Evolutionary conservation across 805 yeast species (phyloP).

Genomic region (Candida palmyrensis): DNA sequence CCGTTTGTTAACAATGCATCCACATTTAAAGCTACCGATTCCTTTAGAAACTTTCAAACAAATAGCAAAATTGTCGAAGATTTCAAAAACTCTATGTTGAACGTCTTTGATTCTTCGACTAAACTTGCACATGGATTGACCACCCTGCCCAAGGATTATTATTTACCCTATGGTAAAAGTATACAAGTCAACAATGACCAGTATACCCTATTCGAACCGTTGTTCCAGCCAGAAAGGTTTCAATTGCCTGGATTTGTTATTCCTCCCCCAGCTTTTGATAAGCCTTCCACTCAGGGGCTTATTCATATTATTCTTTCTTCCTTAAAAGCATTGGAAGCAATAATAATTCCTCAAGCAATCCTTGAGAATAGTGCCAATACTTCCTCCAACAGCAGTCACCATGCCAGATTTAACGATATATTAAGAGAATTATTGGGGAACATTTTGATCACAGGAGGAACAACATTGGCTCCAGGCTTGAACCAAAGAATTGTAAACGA

Average conservation of each 20-base stretch:
- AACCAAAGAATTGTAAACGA: slow-evolving; percentile 53
- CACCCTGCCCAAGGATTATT: slow-evolving; percentile 12
- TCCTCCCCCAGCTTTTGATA: slow-evolving; percentile 34
- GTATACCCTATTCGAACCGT: slow-evolving; percentile 54
- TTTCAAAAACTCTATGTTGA: slow-evolving; percentile 29
- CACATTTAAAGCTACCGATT: slow-evolving; percentile 11
- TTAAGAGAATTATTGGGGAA: slow-evolving; percentile 32
- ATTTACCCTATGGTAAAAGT: slow-evolving; percentile 17
- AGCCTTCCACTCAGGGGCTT: slow-evolving; percentile 46
- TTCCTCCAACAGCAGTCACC: slow-evolving; percentile 11
- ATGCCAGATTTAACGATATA: slow-evolving; percentile 31
- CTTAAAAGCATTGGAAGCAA: slow-evolving; percentile 31
- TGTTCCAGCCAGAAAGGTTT: slow-evolving; percentile 60
- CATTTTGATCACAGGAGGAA: slow-evolving; percentile 59
- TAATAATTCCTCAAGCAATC: slow-evolving; percentile 19
- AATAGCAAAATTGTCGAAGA: slow-evolving; percentile 30
- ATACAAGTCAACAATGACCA: slow-evolving; percentile 36
- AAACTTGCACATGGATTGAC: slow-evolving; percentile 1
- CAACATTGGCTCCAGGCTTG: slow-evolving; percentile 51
- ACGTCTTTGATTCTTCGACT: slow-evolving; percentile 17
- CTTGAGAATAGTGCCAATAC: slow-evolving; percentile 22
- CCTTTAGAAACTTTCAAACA: slow-evolving; percentile 34
- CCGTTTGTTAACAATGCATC: slow-evolving; percentile 2
- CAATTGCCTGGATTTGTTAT: slow-evolving; percentile 31
- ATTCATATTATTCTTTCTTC: slow-evolving; percentile 31